Evolutionary conservation across 495 filamentous ascomycete species (phyloP), one percentile per base, ranked within the genome.

Genomic region (Cairneyella variabilis): DNA sequence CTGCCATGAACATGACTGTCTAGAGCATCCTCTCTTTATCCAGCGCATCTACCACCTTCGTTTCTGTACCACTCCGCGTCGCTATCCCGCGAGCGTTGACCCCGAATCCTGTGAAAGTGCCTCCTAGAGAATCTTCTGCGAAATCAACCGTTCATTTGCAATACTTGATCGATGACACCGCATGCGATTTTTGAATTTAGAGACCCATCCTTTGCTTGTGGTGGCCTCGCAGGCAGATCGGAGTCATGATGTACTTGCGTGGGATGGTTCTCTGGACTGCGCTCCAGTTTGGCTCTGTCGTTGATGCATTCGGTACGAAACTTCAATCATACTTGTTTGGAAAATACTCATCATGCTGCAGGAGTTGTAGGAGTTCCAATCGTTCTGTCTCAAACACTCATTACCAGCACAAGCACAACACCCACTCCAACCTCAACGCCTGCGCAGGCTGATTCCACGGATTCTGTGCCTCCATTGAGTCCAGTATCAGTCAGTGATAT

Each of bases 21-120:
- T n/a, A 22, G 14, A 22, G 32, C 8, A n/a, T 30, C 22, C 43
- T 48, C 40, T 58, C 43, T 53, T 47, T 58, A 53, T 45, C 48
- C 48, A 48, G 26, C 41, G 17, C 18, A 47, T 17, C 43, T 12
- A 20, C 49, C 42, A 58, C 48, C 41, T 8, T 58, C 56, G 42
- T 49, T 53, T 52, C 38, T 40, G 40, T 17, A 37, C n/a, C 39
- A 12, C n/a, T 42, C 16, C 25, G 20, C 16, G 16, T 41, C 16
- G n/a, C 48, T 21, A 21, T 4, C 20, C 48, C 37, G 2, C 17
- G 26, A 10, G 16, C 26, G 23, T 34, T 41, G 7, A 28, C n/a
- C n/a, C n/a, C n/a, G n/a, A 16, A 30, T 43, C 21, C 47, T 30
- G 21, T 32, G 3, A 27, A 22, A 25, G 11, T 27, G 47, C 14